Evolutionary conservation across 2,329 filamentous ascomycete genomes (phyloP).

Genomic region (Aspergillus sp.): DNA sequence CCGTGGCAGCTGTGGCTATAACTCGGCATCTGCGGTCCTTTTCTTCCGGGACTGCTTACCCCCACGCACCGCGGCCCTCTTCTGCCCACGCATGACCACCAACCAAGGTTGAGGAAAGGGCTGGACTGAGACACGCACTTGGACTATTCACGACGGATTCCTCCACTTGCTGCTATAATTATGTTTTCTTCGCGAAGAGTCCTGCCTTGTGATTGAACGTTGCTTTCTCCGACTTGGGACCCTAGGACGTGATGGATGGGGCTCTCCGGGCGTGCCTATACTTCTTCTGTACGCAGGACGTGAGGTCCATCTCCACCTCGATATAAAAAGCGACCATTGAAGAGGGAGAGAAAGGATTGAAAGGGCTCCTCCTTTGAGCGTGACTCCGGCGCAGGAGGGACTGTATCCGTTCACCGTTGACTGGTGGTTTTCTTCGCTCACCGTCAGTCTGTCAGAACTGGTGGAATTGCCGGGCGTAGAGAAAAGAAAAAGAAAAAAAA

Average conservation of each 20-base stretch:
- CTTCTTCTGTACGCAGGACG: not conserved
- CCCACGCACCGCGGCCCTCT: not conserved
- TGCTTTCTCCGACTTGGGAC: not conserved
- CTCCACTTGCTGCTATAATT: conserved; percentile 4
- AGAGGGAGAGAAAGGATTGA: not conserved
- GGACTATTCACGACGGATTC: not conserved
- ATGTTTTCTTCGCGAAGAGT: not conserved
- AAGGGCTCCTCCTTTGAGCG: not conserved
- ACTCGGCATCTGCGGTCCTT: not conserved
- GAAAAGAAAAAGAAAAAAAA: not conserved
- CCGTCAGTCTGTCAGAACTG: not conserved
- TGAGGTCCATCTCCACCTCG: not conserved
- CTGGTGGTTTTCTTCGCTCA: not conserved
- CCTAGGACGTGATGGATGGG: not conserved
- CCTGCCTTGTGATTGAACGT: not conserved
- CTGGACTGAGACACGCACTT: not conserved
- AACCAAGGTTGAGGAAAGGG: conserved; percentile 1
- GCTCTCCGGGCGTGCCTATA: not conserved
- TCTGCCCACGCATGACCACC: not conserved
- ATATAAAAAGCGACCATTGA: not conserved
- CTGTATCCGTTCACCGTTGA: not conserved
- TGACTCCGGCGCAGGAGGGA: not conserved
- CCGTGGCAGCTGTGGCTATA: not conserved
- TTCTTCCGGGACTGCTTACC: not conserved
- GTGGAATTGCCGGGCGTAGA: not conserved